Conservation (phyloP, 1,284 basidiomycete species). For the Inonotus hispidus region DNA sequence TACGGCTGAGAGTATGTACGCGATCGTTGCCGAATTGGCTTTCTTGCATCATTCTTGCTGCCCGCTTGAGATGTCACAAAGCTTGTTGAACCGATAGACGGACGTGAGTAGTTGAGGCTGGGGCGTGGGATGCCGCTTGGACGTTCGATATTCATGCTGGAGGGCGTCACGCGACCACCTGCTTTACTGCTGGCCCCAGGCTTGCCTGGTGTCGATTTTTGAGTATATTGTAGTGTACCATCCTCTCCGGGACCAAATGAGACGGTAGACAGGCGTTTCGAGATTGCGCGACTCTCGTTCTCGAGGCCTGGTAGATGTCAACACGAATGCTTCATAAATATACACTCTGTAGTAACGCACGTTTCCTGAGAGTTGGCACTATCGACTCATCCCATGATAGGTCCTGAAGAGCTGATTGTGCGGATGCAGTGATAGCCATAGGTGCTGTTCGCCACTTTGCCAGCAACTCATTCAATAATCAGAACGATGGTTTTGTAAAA, state of each 20-base stretch:
- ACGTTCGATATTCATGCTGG: slow-evolving; percentile 27
- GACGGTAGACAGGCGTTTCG: slow-evolving; percentile 67
- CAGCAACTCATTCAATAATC: slow-evolving; percentile 5
- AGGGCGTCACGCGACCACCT: slow-evolving; percentile 18
- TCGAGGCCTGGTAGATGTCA: slow-evolving; percentile 50
- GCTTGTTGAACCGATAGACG: slow-evolving; percentile 4
- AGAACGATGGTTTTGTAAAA: background rate
- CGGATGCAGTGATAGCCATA: slow-evolving; percentile 19
- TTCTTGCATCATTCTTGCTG: slow-evolving; percentile 19
- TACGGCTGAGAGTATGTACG: slow-evolving; percentile 61
- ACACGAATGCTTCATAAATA: slow-evolving; percentile 1
- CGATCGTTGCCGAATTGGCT: slow-evolving; percentile 30
- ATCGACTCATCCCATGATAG: slow-evolving; percentile 68
- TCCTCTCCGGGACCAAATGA: slow-evolving; percentile 54
- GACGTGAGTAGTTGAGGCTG: slow-evolving; percentile 32
- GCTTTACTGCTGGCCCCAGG: background rate
- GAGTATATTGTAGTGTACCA: slow-evolving; percentile 14
- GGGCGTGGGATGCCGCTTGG: slow-evolving; percentile 46
- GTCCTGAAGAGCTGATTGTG: slow-evolving; percentile 48
- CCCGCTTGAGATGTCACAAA: slow-evolving; percentile 6
- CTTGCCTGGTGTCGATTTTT: background rate
- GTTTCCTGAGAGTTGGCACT: slow-evolving; percentile 64
- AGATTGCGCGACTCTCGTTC: slow-evolving; percentile 62
- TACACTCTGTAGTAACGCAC: slow-evolving; percentile 34
- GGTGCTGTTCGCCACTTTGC: slow-evolving; percentile 6